Conservation (phyloP, 371 early-diverging fungal genomes). For the Mucor mucedo region DNA sequence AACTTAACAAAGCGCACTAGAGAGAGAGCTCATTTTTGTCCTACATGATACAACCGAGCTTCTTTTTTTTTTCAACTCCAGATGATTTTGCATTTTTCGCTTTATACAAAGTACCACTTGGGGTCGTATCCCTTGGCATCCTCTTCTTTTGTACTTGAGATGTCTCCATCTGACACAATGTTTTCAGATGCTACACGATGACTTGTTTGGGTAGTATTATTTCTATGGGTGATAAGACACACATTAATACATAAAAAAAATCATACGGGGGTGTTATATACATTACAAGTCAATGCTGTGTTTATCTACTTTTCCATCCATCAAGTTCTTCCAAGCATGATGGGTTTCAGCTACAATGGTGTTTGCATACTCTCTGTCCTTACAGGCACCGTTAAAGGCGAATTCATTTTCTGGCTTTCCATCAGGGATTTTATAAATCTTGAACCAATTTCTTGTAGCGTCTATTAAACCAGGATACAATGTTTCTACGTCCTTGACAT, state of each 20-base stretch:
- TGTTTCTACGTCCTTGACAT: slow-evolving; percentile 96
- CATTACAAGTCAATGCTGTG: slow-evolving; percentile 27
- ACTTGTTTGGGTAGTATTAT: neutral
- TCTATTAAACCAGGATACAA: slow-evolving; percentile 95
- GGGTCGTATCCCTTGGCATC: slow-evolving; percentile 15
- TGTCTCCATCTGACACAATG: neutral
- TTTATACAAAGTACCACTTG: slow-evolving; percentile 26
- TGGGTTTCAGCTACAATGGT: slow-evolving; percentile 89
- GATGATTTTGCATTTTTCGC: no score
- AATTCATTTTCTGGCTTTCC: slow-evolving; percentile 99
- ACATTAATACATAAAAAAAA: no score
- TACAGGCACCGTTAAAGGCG: slow-evolving; percentile 94
- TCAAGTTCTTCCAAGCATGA: slow-evolving; percentile 91
- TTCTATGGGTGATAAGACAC: slow-evolving; percentile 10
- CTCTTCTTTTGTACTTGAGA: slow-evolving; percentile 7
- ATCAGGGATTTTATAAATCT: slow-evolving; percentile 99
- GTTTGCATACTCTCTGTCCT: slow-evolving; percentile 75
- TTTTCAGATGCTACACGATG: neutral
- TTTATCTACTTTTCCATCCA: slow-evolving; percentile 39
- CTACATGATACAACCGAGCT: no score
- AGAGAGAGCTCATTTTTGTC: no score
- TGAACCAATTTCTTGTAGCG: slow-evolving; percentile 98
- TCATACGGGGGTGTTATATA: no score
- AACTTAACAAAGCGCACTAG: no score
- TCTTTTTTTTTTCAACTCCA: no score